Conservation (phyloP, 2,329 filamentous ascomycete species). For the Sporothrix dimorphospora region DNA sequence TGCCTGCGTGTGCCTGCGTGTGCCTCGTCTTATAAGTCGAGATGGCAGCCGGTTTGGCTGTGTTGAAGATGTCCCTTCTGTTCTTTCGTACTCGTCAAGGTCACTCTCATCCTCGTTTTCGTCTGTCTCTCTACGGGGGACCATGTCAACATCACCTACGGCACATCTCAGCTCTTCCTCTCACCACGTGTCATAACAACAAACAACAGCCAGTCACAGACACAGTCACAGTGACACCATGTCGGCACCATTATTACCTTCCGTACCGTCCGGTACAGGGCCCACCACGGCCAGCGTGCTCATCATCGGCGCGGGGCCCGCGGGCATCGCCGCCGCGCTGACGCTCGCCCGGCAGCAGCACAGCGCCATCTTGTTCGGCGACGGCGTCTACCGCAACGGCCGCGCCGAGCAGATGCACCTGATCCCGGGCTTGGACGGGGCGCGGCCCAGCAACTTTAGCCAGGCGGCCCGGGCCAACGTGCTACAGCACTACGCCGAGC, state of each 20-base stretch:
- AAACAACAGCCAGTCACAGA: neutral
- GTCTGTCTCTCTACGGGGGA: neutral
- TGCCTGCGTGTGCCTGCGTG: neutral
- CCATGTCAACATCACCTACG: neutral
- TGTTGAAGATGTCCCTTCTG: too few species aligned
- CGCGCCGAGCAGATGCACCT: constrained; percentile 54
- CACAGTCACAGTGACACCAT: neutral
- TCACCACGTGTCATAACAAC: neutral
- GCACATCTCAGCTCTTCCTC: neutral
- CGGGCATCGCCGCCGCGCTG: constrained; percentile 20
- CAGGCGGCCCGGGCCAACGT: neutral
- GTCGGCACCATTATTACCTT: neutral
- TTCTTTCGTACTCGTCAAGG: too few species aligned
- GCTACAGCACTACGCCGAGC: neutral
- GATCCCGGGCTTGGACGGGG: constrained; percentile 46
- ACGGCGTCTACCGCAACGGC: constrained; percentile 54
- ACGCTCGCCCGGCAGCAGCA: constrained; percentile 53
- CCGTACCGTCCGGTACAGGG: neutral
- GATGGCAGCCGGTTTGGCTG: neutral
- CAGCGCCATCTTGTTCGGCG: constrained; percentile 54
- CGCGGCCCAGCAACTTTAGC: constrained; percentile 39
- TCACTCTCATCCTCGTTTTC: neutral
- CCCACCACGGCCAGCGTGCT: neutral
- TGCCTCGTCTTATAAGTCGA: neutral
- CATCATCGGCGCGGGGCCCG: constrained; percentile 20